A percentile compares a stretch with the other conserved stretches of the same genome.
Evolutionary conservation across 768 basidiomycete genomes (phyloP).

Genomic region (Mycena chlorophos): DNA sequence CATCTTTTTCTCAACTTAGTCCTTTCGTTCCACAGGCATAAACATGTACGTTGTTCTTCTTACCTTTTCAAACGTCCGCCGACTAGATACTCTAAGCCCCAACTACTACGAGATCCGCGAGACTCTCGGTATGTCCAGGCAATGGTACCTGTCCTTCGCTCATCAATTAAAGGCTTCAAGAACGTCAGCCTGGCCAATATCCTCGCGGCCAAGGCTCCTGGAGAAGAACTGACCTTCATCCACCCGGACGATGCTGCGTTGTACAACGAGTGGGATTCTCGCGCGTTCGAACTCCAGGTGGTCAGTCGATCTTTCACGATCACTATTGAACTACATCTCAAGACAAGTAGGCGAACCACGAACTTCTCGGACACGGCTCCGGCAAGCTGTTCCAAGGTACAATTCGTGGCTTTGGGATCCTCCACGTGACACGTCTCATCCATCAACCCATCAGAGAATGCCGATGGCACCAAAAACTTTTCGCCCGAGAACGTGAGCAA

Average conservation of each 20-base stretch:
- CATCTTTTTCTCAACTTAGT: no score
- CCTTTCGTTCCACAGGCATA: no score
- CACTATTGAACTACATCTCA: no score
- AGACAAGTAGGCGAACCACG: conserved; percentile 93
- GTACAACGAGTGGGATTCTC: conserved; percentile 76
- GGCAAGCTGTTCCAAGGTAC: conserved; percentile 70
- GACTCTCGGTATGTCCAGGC: conserved; percentile 34
- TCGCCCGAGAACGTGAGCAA: conserved; percentile 58
- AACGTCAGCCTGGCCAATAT: conserved; percentile 74
- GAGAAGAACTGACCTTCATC: conserved; percentile 79
- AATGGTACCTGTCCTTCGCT: not conserved
- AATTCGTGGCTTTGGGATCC: not conserved
- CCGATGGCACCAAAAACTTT: conserved; percentile 81
- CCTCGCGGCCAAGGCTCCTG: not conserved
- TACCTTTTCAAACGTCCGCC: no score
- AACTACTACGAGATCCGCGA: conserved; percentile 87
- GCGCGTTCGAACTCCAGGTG: conserved; percentile 84
- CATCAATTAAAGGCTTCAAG: conserved; percentile 68
- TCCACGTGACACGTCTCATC: not conserved
- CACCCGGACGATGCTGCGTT: conserved; percentile 74
- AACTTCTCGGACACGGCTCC: conserved; percentile 82
- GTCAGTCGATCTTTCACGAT: no score
- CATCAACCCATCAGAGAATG: conserved; percentile 42
- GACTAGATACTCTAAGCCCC: conserved; percentile 64
- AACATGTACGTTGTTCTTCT: no score